phyloP scores from a whole-genome alignment of 345 rosid genomes.

The Eutrema yunnanense region DNA sequence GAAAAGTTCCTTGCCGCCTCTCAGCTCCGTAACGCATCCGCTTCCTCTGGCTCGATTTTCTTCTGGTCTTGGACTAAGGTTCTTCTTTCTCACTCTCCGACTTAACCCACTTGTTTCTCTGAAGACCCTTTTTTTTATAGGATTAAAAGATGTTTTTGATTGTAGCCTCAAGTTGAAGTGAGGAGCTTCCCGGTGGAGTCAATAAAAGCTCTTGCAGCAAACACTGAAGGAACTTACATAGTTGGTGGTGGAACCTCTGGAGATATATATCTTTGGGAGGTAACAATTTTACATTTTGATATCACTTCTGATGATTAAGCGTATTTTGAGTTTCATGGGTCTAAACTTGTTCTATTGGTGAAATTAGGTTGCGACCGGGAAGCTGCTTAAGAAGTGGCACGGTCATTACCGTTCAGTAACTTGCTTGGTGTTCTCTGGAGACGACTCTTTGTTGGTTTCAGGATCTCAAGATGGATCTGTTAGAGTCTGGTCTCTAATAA shows the following conservation, averaged over 20 bases:
- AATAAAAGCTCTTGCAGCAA: slow-evolving; percentile 55
- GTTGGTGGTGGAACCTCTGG: slow-evolving; percentile 80
- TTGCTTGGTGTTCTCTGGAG: slow-evolving; percentile 69
- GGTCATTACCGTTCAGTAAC: slow-evolving; percentile 73
- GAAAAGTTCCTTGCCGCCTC: slow-evolving; percentile 59
- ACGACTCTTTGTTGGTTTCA: slow-evolving; percentile 67
- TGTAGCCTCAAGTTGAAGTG: slow-evolving; percentile 75
- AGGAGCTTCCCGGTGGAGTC: slow-evolving; percentile 77
- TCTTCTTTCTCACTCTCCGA: not conserved
- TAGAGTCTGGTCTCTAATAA: slow-evolving; percentile 76
- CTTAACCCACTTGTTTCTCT: not conserved
- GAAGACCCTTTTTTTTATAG: not conserved
- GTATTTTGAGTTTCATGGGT: not conserved
- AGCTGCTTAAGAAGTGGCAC: slow-evolving; percentile 72
- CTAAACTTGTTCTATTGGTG: not conserved
- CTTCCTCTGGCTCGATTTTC: slow-evolving; percentile 54
- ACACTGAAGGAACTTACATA: slow-evolving; percentile 68
- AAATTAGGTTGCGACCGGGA: slow-evolving; percentile 67
- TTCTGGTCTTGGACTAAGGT: slow-evolving; percentile 85
- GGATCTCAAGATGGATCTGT: slow-evolving; percentile 80
- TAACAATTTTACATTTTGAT: not conserved
- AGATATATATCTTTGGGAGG: slow-evolving; percentile 82
- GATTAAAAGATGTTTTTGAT: not conserved
- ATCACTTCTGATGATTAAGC: not conserved
- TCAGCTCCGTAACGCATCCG: slow-evolving; percentile 54